Evolutionary conservation across 306 rosid species (phyloP), one percentile per base, ranked within the genome.

Genomic region (Begonia masoniana): DNA sequence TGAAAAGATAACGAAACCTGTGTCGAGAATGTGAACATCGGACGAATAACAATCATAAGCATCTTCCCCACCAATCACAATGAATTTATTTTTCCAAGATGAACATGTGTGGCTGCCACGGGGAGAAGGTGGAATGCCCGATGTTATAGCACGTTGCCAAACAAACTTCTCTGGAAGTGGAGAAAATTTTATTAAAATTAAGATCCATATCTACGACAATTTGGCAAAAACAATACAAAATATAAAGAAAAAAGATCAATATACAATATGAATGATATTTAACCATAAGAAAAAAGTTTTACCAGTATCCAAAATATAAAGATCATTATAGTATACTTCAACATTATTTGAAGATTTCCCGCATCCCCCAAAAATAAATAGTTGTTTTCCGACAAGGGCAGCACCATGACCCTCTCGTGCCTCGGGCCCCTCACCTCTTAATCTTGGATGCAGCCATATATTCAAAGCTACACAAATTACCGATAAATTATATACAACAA

Each of bases 21-120:
- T 73, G 67, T 92, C 99, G 50, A 92, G 96, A 64, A 92, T 80
- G 75, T 92, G 99, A 62, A 86, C 96, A 14, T 92, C 99, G 15
- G 96, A 79, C 72, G 86, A 70, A 67, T 92, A 92, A 68, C 77
- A 92, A 67, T 83, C 95, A 46, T 77, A 79, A 0, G 68, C 76
- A 71, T 92, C 99, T 86, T 92, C 95, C 10, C 99, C 99, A 48
- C 93, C 99, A 47, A 92, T 65, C 63, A 92, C 93, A 52, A 92
- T 76, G 60, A 83, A 41, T 68, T 79, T 86, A 74, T 83, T 92
- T 76, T 76, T 81, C 92, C 93, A 92, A 46, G 96, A 73, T 21
- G 99, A 86, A 75, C 95, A 92, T 46, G 82, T 77, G 62, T 92
- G 99, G 84, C 99, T 92, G 63, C 79, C 99, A 0, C 99, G 99